These are phyloP conservation scores for Moringa oleifera DNA, from an alignment of 345 rosid species.

Conservation along the genomic window DNA sequence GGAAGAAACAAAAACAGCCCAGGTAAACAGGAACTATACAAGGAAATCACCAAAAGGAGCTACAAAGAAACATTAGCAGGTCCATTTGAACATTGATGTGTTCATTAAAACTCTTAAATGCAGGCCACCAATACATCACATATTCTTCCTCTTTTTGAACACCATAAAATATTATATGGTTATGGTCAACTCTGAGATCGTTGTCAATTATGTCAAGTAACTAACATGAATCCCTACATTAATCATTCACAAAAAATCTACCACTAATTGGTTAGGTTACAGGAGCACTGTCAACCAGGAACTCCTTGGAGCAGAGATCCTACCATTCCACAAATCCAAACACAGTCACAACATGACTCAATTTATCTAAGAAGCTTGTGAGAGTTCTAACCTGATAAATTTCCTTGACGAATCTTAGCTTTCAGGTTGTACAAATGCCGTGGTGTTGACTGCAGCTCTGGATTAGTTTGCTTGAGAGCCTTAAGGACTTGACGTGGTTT, in stretches of 20 bases:
- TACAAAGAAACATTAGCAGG: background rate
- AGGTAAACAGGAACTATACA: background rate
- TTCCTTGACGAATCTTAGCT: constrained; percentile 46
- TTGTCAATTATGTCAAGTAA: constrained; percentile 6
- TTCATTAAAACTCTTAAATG: constrained; percentile 5
- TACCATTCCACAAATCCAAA: background rate
- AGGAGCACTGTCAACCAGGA: background rate
- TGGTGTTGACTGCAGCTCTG: constrained; percentile 44
- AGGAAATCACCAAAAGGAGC: background rate
- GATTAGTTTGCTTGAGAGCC: constrained; percentile 38
- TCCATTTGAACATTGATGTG: background rate
- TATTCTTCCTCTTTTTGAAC: background rate
- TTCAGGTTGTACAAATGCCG: constrained; percentile 47
- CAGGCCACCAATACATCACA: background rate
- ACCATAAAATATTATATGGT: background rate
- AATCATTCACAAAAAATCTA: background rate
- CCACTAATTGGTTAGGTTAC: background rate
- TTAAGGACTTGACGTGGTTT: constrained; percentile 45
- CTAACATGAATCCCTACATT: constrained; percentile 3
- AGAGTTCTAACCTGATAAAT: constrained; percentile 25
- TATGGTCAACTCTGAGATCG: background rate
- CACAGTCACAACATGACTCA: background rate
- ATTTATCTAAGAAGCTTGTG: background rate
- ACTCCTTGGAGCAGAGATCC: background rate
- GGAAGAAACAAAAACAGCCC: background rate